Conservation (phyloP, 805 yeast species). For the Suhomyces xylopsoci region DNA sequence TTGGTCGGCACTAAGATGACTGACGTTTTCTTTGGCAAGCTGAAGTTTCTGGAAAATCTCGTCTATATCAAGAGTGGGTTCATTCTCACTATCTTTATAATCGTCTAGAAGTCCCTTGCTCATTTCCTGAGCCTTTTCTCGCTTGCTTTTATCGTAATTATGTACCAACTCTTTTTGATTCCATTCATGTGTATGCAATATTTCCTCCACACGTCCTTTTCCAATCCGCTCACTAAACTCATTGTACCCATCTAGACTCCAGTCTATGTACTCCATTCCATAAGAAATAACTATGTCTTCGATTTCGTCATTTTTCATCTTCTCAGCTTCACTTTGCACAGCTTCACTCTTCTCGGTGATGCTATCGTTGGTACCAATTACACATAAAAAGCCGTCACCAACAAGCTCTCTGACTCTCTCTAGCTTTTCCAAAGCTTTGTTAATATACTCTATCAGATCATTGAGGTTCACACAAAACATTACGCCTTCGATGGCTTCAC, state of each 20-base stretch:
- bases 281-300: conserved; percentile 38
- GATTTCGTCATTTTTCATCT: conserved; percentile 15
- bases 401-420: conserved; percentile 8
- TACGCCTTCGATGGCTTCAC: conserved; percentile 47
- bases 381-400: conserved; percentile 23
- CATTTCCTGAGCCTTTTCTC: conserved; percentile 24
- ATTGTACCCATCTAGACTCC: conserved; percentile 30
- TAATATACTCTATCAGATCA: not conserved
- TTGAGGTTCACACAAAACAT: conserved; percentile 38
- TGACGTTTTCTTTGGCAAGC: conserved; percentile 32
- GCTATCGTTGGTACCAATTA: conserved; percentile 27
- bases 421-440: conserved; percentile 15
- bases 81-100: conserved; percentile 7
- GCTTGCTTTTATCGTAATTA: conserved; percentile 20
- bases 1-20: conserved; percentile 21
- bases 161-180: conserved; percentile 3
- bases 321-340: conserved; percentile 5
- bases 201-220: conserved; percentile 39
- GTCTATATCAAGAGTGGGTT: conserved; percentile 22
- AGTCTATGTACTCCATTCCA: conserved; percentile 45
- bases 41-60: conserved; percentile 30
- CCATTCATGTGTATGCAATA: conserved; percentile 53
- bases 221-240: conserved; percentile 46
- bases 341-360: conserved; percentile 1
- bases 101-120: conserved; percentile 20